Evolutionary conservation across 192 early-diverging fungal genomes (phyloP), one percentile per base, ranked within the genome.

Genomic region (Backusella liffmaniae): DNA sequence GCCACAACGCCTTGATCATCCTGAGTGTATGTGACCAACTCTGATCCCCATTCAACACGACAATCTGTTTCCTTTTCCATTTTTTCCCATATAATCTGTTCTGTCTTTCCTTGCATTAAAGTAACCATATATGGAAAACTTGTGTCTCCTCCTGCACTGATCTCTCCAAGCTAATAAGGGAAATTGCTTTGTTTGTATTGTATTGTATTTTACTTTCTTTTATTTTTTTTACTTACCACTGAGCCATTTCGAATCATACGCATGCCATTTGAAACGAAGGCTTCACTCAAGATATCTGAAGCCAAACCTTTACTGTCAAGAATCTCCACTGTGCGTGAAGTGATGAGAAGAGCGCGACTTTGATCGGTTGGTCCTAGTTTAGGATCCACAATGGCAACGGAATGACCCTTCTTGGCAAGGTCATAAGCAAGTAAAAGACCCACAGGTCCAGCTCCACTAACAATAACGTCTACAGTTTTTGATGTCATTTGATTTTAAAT

Each of bases 401-500:
- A 56, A 37, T 78, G 77, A 10, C 77, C 77, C 32, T 39, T 29
- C 35, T 44, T 67, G 6, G 66, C 66, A 72, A 78, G 73, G 26
- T 67, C 23, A 18, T 78, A 73, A 29, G 71, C 72, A 56, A 78
- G 68, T 23, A 69, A 78, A 30, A 44, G 66, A 37, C 77, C 77
- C 3, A 78, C 77, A 10, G 77, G 77, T 39, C 77, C 77, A 39
- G 77, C 77, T 39, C 77, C 77, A 23, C 65, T 53, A 37, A 78
- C 51, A 65, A 78, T 30, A 23, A 78, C 46, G 16, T 78, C 77
- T n/a, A 53, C 51, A 53, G 16, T 21, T 53, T 53, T 7, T 53
- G 16, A 18, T 53, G 51, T 10, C 51, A 53, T 53, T 53, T 53
- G 7, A 0, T n/a, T 53, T 53, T 53, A 18, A 44, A 44, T 44